Percentiles rank a stretch among this genome's conserved stretches.
Conservation (phyloP, 2,329 filamentous ascomycete genomes). For the Amauroascus niger region DNA sequence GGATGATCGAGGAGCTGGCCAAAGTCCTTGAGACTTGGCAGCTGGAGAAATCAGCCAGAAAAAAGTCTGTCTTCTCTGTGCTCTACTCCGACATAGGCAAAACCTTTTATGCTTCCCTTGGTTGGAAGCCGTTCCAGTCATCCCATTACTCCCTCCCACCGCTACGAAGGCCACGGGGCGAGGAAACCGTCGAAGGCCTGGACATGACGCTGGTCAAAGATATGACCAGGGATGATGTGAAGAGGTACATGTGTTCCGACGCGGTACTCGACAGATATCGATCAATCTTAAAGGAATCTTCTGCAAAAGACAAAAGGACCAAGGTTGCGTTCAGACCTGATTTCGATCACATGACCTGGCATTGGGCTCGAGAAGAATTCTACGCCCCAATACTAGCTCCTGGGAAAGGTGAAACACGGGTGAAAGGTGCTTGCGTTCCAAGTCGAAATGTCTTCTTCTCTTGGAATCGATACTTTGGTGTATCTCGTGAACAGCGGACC, state of each 20-base stretch:
- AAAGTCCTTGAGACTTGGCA: constrained; percentile 46
- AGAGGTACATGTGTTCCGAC: constrained; percentile 43
- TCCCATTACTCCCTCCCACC: constrained; percentile 58
- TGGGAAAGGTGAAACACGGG: constrained; percentile 28
- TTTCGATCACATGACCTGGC: constrained; percentile 60
- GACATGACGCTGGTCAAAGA: constrained; percentile 25
- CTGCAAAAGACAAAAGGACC: constrained; percentile 33
- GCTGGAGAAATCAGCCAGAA: constrained; percentile 33
- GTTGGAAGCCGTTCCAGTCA: constrained; percentile 68
- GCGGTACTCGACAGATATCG: constrained; percentile 60
- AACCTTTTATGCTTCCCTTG: constrained; percentile 64
- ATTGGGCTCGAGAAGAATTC: constrained; percentile 72
- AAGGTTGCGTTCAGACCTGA: constrained; percentile 61
- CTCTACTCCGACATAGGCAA: constrained; percentile 83
- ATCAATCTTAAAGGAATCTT: constrained; percentile 46
- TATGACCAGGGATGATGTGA: constrained; percentile 29
- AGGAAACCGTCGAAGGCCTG: constrained; percentile 19
- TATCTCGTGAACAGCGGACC: constrained; percentile 29
- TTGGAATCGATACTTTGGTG: constrained; percentile 36
- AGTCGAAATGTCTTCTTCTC: constrained; percentile 31
- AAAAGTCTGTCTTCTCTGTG: constrained; percentile 56
- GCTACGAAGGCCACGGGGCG: constrained; percentile 21
- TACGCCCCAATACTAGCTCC: constrained; percentile 56
- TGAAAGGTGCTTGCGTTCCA: constrained; percentile 61
- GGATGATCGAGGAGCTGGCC: constrained; percentile 62